phyloP scores from a whole-genome alignment of 768 basidiomycete species.

The Rhodotorula taiwanensis region DNA sequence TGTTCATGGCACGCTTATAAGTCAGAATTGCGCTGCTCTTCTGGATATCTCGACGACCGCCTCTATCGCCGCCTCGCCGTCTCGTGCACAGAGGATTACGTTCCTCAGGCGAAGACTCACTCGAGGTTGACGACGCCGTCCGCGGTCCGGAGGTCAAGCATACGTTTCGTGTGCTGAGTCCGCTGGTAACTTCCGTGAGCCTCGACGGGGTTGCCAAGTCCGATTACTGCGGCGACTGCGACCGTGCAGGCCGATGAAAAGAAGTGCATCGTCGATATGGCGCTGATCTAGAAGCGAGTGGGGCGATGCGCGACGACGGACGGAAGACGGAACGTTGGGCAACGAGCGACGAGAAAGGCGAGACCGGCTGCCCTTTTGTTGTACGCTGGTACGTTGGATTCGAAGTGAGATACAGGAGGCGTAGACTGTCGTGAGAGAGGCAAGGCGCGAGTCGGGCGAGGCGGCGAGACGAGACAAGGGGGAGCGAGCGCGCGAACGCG shows the following conservation, averaged over 20 bases:
- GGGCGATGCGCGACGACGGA: no score
- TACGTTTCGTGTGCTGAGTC: conserved; percentile 14
- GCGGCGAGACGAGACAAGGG: neutral
- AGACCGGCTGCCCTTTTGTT: no score
- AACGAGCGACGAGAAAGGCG: neutral
- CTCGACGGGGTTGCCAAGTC: neutral
- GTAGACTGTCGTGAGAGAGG: neutral
- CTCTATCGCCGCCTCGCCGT: no score
- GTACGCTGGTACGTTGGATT: no score
- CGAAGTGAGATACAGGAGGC: no score
- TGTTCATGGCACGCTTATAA: neutral
- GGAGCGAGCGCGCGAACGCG: neutral
- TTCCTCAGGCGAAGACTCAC: conserved; percentile 16
- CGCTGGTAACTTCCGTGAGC: neutral
- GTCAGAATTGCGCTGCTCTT: no score
- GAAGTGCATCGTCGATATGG: neutral
- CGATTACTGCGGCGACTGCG: neutral
- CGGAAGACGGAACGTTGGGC: neutral
- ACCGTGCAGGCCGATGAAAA: neutral
- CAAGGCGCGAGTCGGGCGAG: neutral
- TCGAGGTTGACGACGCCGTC: conserved; percentile 33
- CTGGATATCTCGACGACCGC: no score
- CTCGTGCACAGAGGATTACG: no score
- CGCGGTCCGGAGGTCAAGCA: conserved; percentile 18
- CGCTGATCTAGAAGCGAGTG: no score